Evolutionary conservation across 139 green algal species (phyloP).

Genomic region (Trebouxia sp.): DNA sequence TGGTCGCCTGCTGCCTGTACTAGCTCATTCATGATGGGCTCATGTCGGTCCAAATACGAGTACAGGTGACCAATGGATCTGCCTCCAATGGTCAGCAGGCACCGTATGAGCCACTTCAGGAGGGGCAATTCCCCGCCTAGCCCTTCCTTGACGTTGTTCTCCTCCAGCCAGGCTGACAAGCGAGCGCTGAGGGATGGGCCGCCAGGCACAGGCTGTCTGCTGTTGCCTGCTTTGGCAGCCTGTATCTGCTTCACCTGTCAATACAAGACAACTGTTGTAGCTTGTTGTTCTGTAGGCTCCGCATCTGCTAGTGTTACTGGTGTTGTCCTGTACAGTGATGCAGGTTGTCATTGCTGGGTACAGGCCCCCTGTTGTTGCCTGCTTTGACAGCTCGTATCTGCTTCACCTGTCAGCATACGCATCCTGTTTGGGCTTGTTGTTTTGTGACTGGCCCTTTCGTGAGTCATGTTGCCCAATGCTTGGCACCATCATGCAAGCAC

Average conservation of each 20-base stretch:
- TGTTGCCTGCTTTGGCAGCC: not conserved
- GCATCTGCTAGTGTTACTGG: too few relatives aligned
- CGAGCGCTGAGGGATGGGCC: not conserved
- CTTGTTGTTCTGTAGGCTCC: too few relatives aligned
- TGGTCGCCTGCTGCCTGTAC: not conserved
- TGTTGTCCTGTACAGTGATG: too few relatives aligned
- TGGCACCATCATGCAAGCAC: too few relatives aligned
- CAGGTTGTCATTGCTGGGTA: too few relatives aligned
- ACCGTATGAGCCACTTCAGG: not conserved
- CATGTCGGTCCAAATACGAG: constrained; percentile 1
- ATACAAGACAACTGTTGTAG: not conserved
- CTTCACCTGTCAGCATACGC: too few relatives aligned
- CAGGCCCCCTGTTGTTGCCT: too few relatives aligned
- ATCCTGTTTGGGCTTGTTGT: too few relatives aligned
- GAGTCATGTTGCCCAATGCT: too few relatives aligned
- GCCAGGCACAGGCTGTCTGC: not conserved
- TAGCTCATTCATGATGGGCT: constrained; percentile 24
- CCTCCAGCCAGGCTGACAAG: constrained; percentile 13
- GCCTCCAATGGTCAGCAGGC: constrained; percentile 4
- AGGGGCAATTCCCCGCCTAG: not conserved
- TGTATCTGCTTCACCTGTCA: constrained; percentile 14
- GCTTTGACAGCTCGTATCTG: too few relatives aligned
- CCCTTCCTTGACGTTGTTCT: not conserved
- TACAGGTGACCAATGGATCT: constrained; percentile 13
- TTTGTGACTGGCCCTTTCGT: too few relatives aligned